A percentile compares a stretch with the other conserved stretches of the same genome.
Conservation (phyloP, 148 eudicot genomes). For the Dianthus caryophyllus region DNA sequence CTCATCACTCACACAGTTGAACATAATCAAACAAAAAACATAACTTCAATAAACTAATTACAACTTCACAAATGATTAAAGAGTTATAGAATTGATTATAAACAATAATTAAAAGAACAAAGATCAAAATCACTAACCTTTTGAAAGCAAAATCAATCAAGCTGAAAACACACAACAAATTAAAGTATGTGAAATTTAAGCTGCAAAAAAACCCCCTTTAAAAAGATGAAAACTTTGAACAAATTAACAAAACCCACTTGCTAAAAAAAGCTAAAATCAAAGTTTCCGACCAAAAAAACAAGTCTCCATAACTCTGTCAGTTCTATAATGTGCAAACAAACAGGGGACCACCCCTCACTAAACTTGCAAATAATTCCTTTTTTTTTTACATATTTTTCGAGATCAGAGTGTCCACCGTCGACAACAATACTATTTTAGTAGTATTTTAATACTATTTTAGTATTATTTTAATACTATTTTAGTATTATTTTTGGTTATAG, state of each 20-base stretch:
- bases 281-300: conserved; percentile 6
- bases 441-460: too few relatives aligned
- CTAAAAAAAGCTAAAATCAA: not conserved
- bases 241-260: conserved; percentile 10
- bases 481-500: not conserved
- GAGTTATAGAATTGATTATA: not conserved
- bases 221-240: not conserved
- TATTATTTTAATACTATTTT: too few relatives aligned
- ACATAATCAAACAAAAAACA: not conserved
- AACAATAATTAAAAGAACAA: not conserved
- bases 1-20: not conserved
- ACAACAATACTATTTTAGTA: too few relatives aligned
- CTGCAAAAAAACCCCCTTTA: not conserved
- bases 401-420: too few relatives aligned
- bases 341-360: conserved; percentile 2
- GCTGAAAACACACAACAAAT: not conserved
- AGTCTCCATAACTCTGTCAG: conserved; percentile 11
- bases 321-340: not conserved
- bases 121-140: not conserved
- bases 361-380: conserved; percentile 5
- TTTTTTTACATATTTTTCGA: not conserved
- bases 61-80: not conserved
- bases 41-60: not conserved
- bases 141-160: not conserved
- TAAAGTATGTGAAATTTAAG: not conserved